Conservation (phyloP, 345 rosid genomes). For the Moricandia arvensis region DNA sequence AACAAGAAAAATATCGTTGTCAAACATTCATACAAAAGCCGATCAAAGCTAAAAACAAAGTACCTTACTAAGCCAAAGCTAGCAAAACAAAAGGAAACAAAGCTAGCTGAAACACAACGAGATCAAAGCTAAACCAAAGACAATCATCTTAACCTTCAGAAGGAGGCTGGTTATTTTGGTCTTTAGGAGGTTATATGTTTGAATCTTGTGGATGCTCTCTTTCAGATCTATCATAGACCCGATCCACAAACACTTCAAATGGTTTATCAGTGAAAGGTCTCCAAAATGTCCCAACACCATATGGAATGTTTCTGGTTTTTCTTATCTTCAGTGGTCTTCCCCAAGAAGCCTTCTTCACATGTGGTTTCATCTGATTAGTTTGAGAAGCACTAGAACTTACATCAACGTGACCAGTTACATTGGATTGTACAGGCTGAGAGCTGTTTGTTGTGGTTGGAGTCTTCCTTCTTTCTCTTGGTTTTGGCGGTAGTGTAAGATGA, state of each 20-base stretch:
- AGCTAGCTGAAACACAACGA: background rate
- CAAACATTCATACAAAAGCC: no score
- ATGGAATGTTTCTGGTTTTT: background rate
- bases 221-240: background rate
- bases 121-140: background rate
- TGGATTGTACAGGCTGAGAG: background rate
- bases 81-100: no score
- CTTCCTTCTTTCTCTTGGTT: background rate
- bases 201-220: background rate
- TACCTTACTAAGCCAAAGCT: no score
- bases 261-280: background rate
- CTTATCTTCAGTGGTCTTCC: background rate
- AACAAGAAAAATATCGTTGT: no score
- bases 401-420: background rate
- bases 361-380: background rate
- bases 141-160: background rate
- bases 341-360: background rate
- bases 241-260: constrained; percentile 1
- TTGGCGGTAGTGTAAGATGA: background rate
- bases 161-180: background rate
- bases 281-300: background rate
- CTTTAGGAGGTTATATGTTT: background rate
- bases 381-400: background rate
- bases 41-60: no score
- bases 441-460: background rate